Base-by-base conservation (phyloP, 495 filamentous ascomycete species). In the Bathelium albidoporum region DNA sequence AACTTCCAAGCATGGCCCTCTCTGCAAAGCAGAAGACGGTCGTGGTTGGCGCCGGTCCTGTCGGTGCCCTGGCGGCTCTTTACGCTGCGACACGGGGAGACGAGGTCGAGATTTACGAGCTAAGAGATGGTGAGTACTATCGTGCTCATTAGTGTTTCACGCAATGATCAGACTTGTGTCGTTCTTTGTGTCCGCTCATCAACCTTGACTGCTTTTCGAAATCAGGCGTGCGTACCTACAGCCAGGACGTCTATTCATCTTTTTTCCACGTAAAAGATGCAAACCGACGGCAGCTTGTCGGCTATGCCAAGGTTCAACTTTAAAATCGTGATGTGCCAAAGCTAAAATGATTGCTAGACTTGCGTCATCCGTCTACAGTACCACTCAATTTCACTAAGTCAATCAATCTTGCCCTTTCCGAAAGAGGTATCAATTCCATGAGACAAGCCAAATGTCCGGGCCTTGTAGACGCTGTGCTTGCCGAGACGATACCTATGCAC, bases 301-400 rank as follows among this genome's bases (percentile, higher is more conserved):
- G n/a, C n/a, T n/a, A n/a, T n/a, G n/a, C n/a, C n/a, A n/a, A n/a
- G n/a, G n/a, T n/a, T n/a, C n/a, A n/a, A n/a, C n/a, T n/a, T n/a
- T n/a, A n/a, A n/a, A n/a, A n/a, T 41, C 36, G 49, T 7, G 5
- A 9, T 55, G 29, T 55, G 24, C 49, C 29, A 44, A 14, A 11
- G 5, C 22, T 53, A 28, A 24, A 43, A 61, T 41, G 7, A 53
- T n/a, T 58, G 60, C 45, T 69, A 96, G 94, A 97, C 79, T 85
- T 97, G 52, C 87, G 95, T 32, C 83, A 92, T 68, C 86, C 89
- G 3, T 82, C 83, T 10, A 97, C 91, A 0, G 86, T 85, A 12
- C 92, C 94, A 0, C 80, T 97, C 60, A 97, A 97, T 71, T 97
- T 97, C 74, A 95, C 91, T 49, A 95, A 89, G 74, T 97, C 95